A percentile compares a stretch with the other conserved stretches of the same genome.
Conservation (phyloP, 139 green algal species). For the Chlorella sp. region DNA sequence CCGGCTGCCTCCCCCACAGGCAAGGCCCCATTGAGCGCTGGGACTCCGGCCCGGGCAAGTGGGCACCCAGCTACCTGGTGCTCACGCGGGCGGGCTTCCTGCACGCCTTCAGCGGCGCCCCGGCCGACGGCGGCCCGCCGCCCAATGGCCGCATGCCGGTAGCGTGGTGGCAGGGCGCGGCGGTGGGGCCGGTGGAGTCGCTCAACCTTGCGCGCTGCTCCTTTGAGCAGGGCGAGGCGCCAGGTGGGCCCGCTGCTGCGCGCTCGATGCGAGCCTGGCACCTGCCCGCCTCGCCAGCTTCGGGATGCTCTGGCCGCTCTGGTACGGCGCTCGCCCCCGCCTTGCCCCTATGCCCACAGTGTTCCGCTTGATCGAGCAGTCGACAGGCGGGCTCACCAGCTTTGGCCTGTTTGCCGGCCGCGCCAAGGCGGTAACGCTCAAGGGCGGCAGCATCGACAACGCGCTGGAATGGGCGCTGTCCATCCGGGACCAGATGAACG, state of each 20-base stretch:
- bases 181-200: conserved; percentile 1
- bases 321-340: background rate
- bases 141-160: background rate
- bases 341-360: conserved; percentile 26
- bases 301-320: background rate
- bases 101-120: conserved; percentile 54
- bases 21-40: conserved; percentile 65
- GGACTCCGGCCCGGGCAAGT: conserved; percentile 40
- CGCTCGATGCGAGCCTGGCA: background rate
- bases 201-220: conserved; percentile 46
- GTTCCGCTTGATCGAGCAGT: conserved; percentile 63
- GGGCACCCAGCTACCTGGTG: conserved; percentile 63
- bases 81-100: conserved; percentile 70
- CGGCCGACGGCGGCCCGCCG: background rate
- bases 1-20: too few species aligned
- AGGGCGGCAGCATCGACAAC: conserved; percentile 25
- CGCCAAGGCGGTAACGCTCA: conserved; percentile 42
- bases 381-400: conserved; percentile 20
- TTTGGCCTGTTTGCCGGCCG: conserved; percentile 33
- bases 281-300: background rate
- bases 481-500: conserved; percentile 23
- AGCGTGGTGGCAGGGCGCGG: background rate
- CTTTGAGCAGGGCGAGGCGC: conserved; percentile 48
- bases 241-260: background rate
- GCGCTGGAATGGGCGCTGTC: conserved; percentile 36